Conservation (phyloP, 1,139 yeast species). For the Arxiozyma slooffiae region DNA sequence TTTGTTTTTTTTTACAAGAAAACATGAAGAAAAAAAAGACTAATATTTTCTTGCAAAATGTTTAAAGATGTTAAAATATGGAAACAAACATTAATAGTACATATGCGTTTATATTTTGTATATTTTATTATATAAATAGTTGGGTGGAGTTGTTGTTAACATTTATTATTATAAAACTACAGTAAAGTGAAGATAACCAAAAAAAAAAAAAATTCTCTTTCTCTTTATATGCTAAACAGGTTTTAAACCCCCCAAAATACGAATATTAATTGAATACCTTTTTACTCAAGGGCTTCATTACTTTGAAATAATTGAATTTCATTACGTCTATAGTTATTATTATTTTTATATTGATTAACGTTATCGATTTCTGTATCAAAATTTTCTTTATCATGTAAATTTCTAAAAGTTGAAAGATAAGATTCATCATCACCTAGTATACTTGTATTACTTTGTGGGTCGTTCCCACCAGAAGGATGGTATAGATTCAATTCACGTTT, state of each 20-base stretch:
- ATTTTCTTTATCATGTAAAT: slow-evolving; percentile 3
- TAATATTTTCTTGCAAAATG: background rate
- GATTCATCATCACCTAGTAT: slow-evolving; percentile 26
- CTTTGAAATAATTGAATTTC: slow-evolving; percentile 2
- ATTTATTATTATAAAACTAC: too few relatives aligned
- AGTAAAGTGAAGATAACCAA: background rate
- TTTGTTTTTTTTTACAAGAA: too few relatives aligned
- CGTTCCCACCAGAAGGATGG: slow-evolving; percentile 10
- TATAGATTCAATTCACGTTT: slow-evolving; percentile 1
- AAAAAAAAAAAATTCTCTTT: background rate
- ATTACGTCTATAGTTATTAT: background rate
- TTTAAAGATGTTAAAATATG: background rate
- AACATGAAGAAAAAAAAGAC: background rate
- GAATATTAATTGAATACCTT: background rate
- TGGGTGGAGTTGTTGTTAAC: too few relatives aligned
- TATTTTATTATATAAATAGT: too few relatives aligned
- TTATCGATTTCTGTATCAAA: background rate
- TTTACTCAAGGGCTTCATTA: background rate
- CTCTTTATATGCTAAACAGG: background rate
- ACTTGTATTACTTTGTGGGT: slow-evolving; percentile 22
- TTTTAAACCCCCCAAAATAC: too few relatives aligned
- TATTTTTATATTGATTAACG: background rate
- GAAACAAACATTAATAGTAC: background rate
- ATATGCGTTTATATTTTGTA: too few relatives aligned
- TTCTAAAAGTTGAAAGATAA: slow-evolving; percentile 16